Percentiles rank a stretch among this genome's conserved stretches.
Evolutionary conservation across 208 protist genomes (phyloP).

Genomic region (Phytomonas serpens): DNA sequence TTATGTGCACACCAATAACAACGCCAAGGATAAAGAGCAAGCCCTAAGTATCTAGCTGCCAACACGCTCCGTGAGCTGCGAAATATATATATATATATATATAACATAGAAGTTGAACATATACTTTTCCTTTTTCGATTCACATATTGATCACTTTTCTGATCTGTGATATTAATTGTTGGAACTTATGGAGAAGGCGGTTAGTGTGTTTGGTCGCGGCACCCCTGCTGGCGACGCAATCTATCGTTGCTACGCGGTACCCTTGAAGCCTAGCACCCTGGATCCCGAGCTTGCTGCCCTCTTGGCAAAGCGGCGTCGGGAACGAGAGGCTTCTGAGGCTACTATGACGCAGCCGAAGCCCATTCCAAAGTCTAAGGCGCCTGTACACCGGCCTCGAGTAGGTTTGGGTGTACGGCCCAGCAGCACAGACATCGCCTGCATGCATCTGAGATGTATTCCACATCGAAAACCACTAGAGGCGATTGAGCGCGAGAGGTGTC

Average conservation of each 20-base stretch:
- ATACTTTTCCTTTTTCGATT: neutral
- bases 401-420: conserved; percentile 28
- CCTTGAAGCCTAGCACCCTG: conserved; percentile 67
- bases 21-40: neutral
- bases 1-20: neutral
- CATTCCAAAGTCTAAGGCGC: conserved; percentile 75
- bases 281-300: conserved; percentile 63
- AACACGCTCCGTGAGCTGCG: neutral
- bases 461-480: conserved; percentile 39
- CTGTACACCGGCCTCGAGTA: conserved; percentile 55
- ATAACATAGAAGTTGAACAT: neutral
- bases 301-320: conserved; percentile 38
- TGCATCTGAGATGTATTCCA: conserved; percentile 59
- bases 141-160: conserved; percentile 6
- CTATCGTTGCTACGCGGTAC: conserved; percentile 72
- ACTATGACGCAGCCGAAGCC: conserved; percentile 51
- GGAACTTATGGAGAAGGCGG: conserved; percentile 29
- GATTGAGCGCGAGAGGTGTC: conserved; percentile 46
- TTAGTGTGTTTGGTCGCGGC: conserved; percentile 76
- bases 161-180: conserved; percentile 9
- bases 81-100: neutral
- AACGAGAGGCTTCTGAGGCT: conserved; percentile 61
- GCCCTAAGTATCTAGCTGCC: neutral
- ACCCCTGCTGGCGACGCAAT: conserved; percentile 84
- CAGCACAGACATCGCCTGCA: conserved; percentile 45